Base-by-base conservation (phyloP, 164 flowering plant genomes). In the Kalanchoe fedtschenkoi region DNA sequence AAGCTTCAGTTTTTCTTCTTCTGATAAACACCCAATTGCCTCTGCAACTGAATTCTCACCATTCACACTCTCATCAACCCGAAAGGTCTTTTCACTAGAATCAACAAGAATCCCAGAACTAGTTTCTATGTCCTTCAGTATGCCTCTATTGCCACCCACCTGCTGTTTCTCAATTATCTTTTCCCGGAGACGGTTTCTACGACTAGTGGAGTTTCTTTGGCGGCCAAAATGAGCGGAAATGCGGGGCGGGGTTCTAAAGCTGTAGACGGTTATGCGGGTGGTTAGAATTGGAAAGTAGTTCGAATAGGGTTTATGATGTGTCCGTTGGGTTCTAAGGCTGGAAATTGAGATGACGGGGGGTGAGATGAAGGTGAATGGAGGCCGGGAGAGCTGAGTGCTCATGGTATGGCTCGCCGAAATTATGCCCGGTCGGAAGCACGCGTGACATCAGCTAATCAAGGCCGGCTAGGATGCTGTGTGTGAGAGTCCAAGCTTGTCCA, bases 111-210 rank as follows among this genome's bases (percentile, higher is more conserved):
- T n/a, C n/a, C n/a, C n/a, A n/a, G n/a, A n/a, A n/a, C n/a, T n/a
- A n/a, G n/a, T n/a, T n/a, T n/a, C n/a, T n/a, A n/a, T n/a, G n/a
- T n/a, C n/a, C n/a, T n/a, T n/a, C n/a, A n/a, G n/a, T n/a, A n/a
- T n/a, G n/a, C n/a, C n/a, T n/a, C n/a, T 55, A 10, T 1, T 62
- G n/a, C 4, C 54, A 71, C 80, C 69, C 66, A 85, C 87, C 91
- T 77, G 69, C 24, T 75, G 77, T 16, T 80, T 76, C 13, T 75
- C 69, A 39, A 63, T 43, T 47, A 91, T 78, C 75, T 91, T 88
- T 64, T 78, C 79, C 72, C 96, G 76, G 62, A 91, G 75, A 33
- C 79, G 78, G 65, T 86, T 91, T 17, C 84, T 76, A n/a, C 97
- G 82, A 56, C 95, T 82, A 37, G 61, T 71, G 16, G 78, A 65